Conservation (phyloP, 805 yeast genomes). For the Metschnikowia orientalis region DNA sequence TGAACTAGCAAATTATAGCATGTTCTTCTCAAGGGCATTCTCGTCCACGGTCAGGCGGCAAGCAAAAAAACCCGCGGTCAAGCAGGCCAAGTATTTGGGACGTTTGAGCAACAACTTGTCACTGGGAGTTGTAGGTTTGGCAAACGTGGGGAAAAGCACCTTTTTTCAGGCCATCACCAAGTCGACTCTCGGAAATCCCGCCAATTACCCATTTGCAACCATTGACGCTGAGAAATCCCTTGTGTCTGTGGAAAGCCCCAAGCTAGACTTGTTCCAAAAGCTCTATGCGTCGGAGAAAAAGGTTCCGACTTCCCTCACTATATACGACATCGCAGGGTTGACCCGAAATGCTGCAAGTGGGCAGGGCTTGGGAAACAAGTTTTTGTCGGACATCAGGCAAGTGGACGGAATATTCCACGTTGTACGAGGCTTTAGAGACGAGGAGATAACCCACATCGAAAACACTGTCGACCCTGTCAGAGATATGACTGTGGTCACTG, state of each 20-base stretch:
- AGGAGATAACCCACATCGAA: slow-evolving; percentile 20
- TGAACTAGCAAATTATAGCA: too few relatives aligned
- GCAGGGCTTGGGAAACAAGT: slow-evolving; percentile 97
- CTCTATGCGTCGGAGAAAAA: slow-evolving; percentile 78
- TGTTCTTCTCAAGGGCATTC: slow-evolving; percentile 5
- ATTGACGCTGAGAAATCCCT: slow-evolving; percentile 98
- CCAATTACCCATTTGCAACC: slow-evolving; percentile 97
- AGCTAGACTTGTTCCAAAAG: slow-evolving; percentile 72
- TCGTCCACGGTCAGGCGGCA: slow-evolving; percentile 11
- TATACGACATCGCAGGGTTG: slow-evolving; percentile 96
- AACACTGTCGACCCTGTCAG: slow-evolving; percentile 18
- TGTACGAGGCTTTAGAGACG: slow-evolving; percentile 67
- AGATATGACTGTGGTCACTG: slow-evolving; percentile 34
- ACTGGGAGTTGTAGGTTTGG: slow-evolving; percentile 88
- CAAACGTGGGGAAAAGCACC: slow-evolving; percentile 94
- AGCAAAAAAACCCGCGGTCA: slow-evolving; percentile 13
- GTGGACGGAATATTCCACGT: slow-evolving; percentile 98
- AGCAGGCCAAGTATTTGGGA: slow-evolving; percentile 15
- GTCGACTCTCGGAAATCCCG: slow-evolving; percentile 91
- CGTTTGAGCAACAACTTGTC: slow-evolving; percentile 17
- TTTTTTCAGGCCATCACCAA: slow-evolving; percentile 95
- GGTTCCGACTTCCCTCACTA: slow-evolving; percentile 89
- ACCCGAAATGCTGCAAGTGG: slow-evolving; percentile 96
- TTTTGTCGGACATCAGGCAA: slow-evolving; percentile 92
- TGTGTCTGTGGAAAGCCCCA: slow-evolving; percentile 86